Evolutionary conservation across 331 rosid species (phyloP).

Genomic region (Dryas integrifolia): DNA sequence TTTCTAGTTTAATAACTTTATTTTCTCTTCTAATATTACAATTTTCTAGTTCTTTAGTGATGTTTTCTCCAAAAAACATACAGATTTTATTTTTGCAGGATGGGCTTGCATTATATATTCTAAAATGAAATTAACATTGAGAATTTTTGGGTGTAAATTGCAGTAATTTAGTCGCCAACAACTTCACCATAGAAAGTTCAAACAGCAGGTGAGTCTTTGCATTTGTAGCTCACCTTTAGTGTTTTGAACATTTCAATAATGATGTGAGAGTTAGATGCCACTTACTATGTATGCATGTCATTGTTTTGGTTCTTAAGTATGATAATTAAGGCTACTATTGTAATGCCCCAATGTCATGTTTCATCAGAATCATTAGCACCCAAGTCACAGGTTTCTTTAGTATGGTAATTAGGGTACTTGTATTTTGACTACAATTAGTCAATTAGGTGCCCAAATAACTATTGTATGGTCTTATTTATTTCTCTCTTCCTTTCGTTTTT

Average conservation of each 20-base stretch:
- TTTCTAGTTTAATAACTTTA: not conserved
- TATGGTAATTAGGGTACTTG: not conserved
- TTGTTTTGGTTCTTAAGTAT: not conserved
- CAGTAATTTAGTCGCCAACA: constrained; percentile 81
- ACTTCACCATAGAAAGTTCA: constrained; percentile 48
- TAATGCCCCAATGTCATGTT: not conserved
- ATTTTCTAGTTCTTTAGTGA: not conserved
- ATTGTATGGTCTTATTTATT: not conserved
- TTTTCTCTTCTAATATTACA: not conserved
- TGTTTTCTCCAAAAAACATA: not conserved
- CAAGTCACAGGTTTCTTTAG: too few relatives aligned
- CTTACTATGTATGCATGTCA: not conserved
- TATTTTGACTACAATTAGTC: not conserved
- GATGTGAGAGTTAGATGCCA: not conserved
- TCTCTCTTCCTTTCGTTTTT: not conserved
- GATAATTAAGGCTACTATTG: not conserved
- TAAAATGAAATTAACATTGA: constrained; percentile 15
- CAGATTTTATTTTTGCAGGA: constrained; percentile 1
- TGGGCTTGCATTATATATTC: not conserved
- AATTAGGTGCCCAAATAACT: not conserved
- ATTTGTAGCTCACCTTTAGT: not conserved
- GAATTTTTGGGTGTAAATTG: constrained; percentile 28
- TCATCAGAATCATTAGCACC: not conserved
- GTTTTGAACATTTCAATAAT: not conserved
- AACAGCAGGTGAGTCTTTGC: constrained; percentile 48